Evolutionary conservation across 208 protist species (phyloP), one percentile per base, ranked within the genome.

Genomic region (Acanthamoeba triangularis): DNA sequence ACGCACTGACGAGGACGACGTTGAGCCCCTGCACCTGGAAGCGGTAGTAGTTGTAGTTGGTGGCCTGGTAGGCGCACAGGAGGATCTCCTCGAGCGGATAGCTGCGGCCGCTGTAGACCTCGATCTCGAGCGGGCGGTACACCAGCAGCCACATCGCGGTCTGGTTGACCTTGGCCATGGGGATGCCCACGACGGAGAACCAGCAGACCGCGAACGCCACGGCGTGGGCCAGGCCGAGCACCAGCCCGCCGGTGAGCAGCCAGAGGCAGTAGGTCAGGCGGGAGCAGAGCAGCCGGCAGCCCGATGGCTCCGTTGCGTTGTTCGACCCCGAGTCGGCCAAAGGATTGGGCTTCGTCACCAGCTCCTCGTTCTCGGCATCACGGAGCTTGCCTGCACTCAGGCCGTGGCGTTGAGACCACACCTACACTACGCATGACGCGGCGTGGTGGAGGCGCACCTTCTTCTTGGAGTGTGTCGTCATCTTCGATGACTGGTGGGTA

Each of bases 11-110:
- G 97, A 95, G 80, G 11, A 95, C 63, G 88, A 98, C 91, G 94
- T 98, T 98, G 56, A 98, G 56, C 47, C 97, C 97, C 52, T 78
- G 41, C 13, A 98, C 44, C 28, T 80, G 67, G 90, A 95, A 97
- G 67, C 96, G 97, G 72, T 96, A 98, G 94, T 98, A 98, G 65
- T 56, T 67, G n/a, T 41, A 44, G 90, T 96, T 97, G 52, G 92
- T 69, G 33, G 96, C 91, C 59, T 80, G 72, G 23, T 80, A 47
- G 41, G 41, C 72, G 72, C 72, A 80, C 25, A 80, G 33, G 6
- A 80, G 72, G 18, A 80, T 80, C 72, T 80, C 72, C 18, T 80
- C 35, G 16, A 35, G n/a, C n/a, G 72, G 72, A 44, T 80, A 44
- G 61, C 41, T 44, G 72, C 20, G 33, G 18, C 33, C 72, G 8